Percentiles rank a stretch among this genome's conserved stretches.
phyloP scores from a whole-genome alignment of 2,329 filamentous ascomycete genomes.

The Huntiella decipiens region DNA sequence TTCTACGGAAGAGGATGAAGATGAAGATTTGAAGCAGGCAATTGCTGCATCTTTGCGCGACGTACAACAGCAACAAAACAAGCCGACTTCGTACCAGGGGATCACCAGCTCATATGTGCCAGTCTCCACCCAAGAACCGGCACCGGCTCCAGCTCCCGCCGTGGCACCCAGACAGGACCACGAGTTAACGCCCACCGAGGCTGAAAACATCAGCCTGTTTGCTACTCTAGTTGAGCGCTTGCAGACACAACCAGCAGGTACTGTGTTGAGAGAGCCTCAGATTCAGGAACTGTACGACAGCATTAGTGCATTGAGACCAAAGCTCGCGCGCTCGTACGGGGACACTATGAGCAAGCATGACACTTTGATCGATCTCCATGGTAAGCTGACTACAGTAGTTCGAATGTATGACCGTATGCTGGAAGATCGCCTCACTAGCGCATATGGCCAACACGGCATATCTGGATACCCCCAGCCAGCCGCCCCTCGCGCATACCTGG shows the following conservation, averaged over 20 bases:
- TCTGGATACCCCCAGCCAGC: conserved; percentile 37
- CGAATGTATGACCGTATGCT: conserved; percentile 97
- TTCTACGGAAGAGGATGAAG: conserved; percentile 50
- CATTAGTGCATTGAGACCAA: conserved; percentile 81
- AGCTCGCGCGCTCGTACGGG: conserved; percentile 84
- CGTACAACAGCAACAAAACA: conserved; percentile 96
- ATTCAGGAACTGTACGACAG: conserved; percentile 97
- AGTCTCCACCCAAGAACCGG: conserved; percentile 15
- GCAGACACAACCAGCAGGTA: conserved; percentile 87
- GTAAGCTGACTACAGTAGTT: conserved; percentile 88
- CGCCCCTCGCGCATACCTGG: conserved; percentile 31
- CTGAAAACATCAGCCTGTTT: conserved; percentile 95
- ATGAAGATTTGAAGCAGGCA: conserved; percentile 80
- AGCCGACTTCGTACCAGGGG: conserved; percentile 44
- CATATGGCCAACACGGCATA: conserved; percentile 66
- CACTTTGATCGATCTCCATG: conserved; percentile 79
- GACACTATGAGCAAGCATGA: conserved; percentile 99
- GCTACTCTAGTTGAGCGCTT: conserved; percentile 82
- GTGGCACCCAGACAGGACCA: conserved; percentile 72
- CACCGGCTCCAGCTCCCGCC: conserved; percentile 22
- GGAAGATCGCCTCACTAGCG: conserved; percentile 81
- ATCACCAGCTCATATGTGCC: too few relatives aligned
- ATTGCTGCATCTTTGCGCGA: conserved; percentile 89
- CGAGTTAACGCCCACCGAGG: conserved; percentile 80
- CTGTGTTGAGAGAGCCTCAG: conserved; percentile 88